phyloP scores from a whole-genome alignment of 1,284 basidiomycete genomes.

The Pseudozyma hubeiensis region DNA sequence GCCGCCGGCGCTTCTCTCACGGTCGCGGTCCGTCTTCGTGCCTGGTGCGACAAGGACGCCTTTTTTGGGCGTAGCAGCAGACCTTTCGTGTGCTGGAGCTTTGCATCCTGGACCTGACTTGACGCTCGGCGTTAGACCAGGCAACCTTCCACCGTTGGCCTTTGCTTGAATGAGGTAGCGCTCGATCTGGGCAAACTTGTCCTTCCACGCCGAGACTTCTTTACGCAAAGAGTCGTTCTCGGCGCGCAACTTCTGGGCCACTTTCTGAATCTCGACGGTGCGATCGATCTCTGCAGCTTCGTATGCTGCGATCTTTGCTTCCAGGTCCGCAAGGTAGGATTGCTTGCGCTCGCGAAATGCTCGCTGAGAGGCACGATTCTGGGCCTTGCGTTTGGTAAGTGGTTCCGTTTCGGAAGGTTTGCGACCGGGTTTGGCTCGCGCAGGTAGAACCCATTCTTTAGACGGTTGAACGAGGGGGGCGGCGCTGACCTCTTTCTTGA shows the following conservation, averaged over 20 bases:
- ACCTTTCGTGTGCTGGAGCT: conserved; percentile 48
- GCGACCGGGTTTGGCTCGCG: conserved; percentile 66
- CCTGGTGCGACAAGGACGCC: conserved; percentile 27
- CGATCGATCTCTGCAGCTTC: conserved; percentile 60
- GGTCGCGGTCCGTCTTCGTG: conserved; percentile 14
- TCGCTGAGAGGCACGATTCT: conserved; percentile 62
- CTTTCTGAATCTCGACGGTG: conserved; percentile 62
- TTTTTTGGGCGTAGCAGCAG: conserved; percentile 18
- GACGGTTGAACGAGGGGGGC: conserved; percentile 55
- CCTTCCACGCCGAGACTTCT: conserved; percentile 40
- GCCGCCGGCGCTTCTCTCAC: conserved; percentile 17
- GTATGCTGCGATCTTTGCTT: conserved; percentile 63
- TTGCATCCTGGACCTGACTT: conserved; percentile 46
- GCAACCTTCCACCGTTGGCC: conserved; percentile 23
- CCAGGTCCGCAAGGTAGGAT: conserved; percentile 55
- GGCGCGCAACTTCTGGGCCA: conserved; percentile 55
- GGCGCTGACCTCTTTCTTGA: conserved; percentile 27
- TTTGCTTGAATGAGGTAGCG: conserved; percentile 18
- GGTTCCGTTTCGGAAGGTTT: conserved; percentile 65
- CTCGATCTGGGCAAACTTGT: conserved; percentile 46
- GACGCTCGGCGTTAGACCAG: conserved; percentile 15
- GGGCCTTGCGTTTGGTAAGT: conserved; percentile 66
- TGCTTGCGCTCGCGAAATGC: conserved; percentile 64
- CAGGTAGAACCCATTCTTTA: conserved; percentile 66
- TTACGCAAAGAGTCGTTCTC: conserved; percentile 54